A percentile compares a stretch with the other conserved stretches of the same genome.
Conservation (phyloP, 2,329 filamentous ascomycete species). For the Stromatinia cepivora region DNA sequence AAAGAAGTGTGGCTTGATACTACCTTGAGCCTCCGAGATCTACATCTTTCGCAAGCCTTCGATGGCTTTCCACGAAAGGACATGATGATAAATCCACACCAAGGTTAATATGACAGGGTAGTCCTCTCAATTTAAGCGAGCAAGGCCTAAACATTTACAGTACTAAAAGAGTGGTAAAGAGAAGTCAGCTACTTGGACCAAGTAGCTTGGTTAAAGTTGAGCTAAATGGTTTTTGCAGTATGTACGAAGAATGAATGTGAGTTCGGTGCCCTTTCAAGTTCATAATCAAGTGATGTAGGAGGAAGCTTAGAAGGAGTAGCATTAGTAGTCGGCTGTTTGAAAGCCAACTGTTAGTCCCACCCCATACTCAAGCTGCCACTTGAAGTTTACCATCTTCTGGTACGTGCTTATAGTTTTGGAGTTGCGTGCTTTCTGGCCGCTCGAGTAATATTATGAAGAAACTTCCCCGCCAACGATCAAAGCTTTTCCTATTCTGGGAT, state of each 20-base stretch:
- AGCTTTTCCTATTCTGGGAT: conserved; percentile 3
- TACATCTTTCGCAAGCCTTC: conserved; percentile 30
- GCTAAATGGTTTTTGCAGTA: background rate
- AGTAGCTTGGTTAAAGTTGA: background rate
- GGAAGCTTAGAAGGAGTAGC: too few species aligned
- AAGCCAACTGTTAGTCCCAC: too few species aligned
- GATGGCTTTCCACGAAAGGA: conserved; percentile 26
- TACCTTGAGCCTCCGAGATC: conserved; percentile 29
- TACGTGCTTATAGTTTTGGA: too few species aligned
- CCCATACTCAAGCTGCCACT: too few species aligned
- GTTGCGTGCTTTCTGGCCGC: too few species aligned
- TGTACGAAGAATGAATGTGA: background rate
- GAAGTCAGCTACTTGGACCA: background rate
- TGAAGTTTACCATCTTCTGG: too few species aligned
- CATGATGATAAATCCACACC: background rate
- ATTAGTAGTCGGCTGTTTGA: too few species aligned
- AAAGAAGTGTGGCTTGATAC: background rate
- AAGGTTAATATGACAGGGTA: background rate
- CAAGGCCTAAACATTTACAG: background rate
- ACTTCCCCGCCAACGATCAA: background rate
- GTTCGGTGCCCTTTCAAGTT: too few species aligned
- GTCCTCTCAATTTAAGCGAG: background rate
- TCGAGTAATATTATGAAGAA: too few species aligned
- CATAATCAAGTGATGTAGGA: too few species aligned
- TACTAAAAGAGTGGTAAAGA: background rate